A percentile compares a stretch with the other conserved stretches of the same genome.
These are phyloP conservation scores for Schizophyllum amplum DNA, from an alignment of 1,284 basidiomycete genomes.

Conservation along the genomic window DNA sequence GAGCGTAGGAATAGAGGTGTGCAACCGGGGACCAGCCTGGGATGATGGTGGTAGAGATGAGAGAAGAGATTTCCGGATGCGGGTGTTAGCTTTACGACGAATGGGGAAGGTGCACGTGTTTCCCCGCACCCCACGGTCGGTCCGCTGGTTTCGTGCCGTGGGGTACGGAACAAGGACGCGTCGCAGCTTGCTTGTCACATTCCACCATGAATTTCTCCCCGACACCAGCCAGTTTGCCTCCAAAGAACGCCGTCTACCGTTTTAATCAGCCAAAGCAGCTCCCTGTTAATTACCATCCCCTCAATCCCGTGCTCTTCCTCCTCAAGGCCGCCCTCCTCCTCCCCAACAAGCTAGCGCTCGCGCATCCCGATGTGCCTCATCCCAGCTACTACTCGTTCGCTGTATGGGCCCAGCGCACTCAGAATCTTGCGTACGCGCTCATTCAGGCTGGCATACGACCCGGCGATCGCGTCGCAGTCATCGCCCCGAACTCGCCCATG, in stretches of 20 bases:
- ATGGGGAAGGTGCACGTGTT: neutral
- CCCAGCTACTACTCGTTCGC: constrained; percentile 65
- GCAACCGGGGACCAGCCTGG: too few species aligned
- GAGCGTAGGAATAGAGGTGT: neutral
- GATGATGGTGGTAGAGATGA: too few species aligned
- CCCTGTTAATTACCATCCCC: constrained; percentile 54
- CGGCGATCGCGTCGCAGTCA: constrained; percentile 70
- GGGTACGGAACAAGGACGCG: too few species aligned
- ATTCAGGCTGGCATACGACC: constrained; percentile 59
- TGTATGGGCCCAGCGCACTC: constrained; percentile 70
- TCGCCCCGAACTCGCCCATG: constrained; percentile 77
- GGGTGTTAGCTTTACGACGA: too few species aligned
- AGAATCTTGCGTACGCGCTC: constrained; percentile 77
- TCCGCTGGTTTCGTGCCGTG: too few species aligned
- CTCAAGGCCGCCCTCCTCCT: constrained; percentile 70
- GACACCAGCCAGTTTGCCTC: constrained; percentile 60
- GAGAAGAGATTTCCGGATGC: too few species aligned
- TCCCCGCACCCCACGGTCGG: too few species aligned
- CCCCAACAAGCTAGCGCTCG: constrained; percentile 67
- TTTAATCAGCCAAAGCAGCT: constrained; percentile 32
- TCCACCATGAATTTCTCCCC: constrained; percentile 30
- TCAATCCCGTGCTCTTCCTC: constrained; percentile 73
- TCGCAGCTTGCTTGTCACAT: too few species aligned
- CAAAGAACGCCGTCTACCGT: constrained; percentile 34
- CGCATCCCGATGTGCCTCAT: constrained; percentile 55